Evolutionary conservation across 1,284 basidiomycete genomes (phyloP).

Genomic region (Albatrellus sp.): DNA sequence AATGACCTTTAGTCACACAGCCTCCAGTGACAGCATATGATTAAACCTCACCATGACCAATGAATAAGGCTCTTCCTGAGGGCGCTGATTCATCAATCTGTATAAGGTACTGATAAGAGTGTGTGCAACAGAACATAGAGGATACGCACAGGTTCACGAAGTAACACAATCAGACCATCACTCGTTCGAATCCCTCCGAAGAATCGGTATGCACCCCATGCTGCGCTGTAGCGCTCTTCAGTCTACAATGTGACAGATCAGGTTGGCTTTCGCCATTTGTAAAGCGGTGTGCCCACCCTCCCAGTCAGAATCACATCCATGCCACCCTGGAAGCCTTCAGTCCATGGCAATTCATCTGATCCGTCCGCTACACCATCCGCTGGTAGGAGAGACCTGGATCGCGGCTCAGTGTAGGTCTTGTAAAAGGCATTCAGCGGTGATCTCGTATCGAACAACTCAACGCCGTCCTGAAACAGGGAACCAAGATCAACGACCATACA

Average conservation of each 20-base stretch:
- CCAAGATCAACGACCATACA: background rate
- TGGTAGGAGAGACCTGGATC: background rate
- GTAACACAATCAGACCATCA: conserved; percentile 37
- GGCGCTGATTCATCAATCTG: background rate
- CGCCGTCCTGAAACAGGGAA: background rate
- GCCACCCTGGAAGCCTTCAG: background rate
- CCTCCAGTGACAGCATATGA: background rate
- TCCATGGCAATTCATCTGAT: background rate
- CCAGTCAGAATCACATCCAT: conserved; percentile 39
- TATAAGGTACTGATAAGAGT: background rate
- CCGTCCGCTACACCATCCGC: background rate
- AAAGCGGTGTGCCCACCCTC: conserved; percentile 22
- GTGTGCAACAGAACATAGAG: conserved; percentile 10
- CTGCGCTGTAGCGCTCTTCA: conserved; percentile 28
- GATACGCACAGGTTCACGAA: conserved; percentile 26
- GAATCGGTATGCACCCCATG: conserved; percentile 35
- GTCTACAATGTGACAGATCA: conserved; percentile 23
- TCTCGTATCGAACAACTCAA: background rate
- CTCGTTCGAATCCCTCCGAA: conserved; percentile 35
- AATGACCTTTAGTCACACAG: background rate
- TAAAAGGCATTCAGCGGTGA: background rate
- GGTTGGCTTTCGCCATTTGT: background rate
- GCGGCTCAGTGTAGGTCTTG: background rate
- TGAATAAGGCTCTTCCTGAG: conserved; percentile 3
- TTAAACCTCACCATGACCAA: conserved; percentile 8